Percentiles rank a stretch among this genome's conserved stretches.
Evolutionary conservation across 1,139 yeast species (phyloP).

Genomic region (Kluyveromyces marxianus): DNA sequence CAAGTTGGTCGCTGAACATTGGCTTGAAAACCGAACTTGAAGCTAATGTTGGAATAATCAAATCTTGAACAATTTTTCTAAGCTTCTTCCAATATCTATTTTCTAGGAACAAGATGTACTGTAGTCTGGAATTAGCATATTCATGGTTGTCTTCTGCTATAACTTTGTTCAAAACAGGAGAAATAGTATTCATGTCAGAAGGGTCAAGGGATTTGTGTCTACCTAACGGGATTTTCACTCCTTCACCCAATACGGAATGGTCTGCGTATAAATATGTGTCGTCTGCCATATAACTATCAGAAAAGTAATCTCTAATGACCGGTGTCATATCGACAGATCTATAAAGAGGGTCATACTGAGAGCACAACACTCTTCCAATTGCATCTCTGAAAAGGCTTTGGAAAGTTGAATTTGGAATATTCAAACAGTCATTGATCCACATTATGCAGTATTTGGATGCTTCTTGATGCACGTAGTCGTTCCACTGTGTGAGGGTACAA

Average conservation of each 20-base stretch:
- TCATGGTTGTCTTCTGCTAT: constrained; percentile 28
- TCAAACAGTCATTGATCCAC: constrained; percentile 45
- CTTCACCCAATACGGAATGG: constrained; percentile 17
- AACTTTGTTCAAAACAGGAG: constrained; percentile 25
- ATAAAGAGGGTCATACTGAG: constrained; percentile 13
- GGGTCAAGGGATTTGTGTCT: constrained; percentile 33
- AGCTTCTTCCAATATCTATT: constrained; percentile 45
- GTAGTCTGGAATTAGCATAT: constrained; percentile 39
- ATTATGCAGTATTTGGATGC: constrained; percentile 37
- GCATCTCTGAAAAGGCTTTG: constrained; percentile 32
- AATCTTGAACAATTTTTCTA: constrained; percentile 40
- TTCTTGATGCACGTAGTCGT: constrained; percentile 44
- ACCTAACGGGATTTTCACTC: constrained; percentile 24
- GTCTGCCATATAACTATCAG: constrained; percentile 12
- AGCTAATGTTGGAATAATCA: constrained; percentile 48
- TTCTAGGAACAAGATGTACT: constrained; percentile 48
- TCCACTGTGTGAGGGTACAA: constrained; percentile 44
- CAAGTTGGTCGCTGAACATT: constrained; percentile 44
- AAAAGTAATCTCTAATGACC: constrained; percentile 19
- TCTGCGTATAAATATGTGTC: constrained; percentile 26
- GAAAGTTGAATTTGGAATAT: constrained; percentile 30
- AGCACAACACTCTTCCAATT: constrained; percentile 27
- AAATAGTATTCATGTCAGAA: constrained; percentile 37
- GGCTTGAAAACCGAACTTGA: constrained; percentile 41
- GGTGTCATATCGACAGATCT: constrained; percentile 16